Percentiles rank a stretch among this genome's conserved stretches.
Evolutionary conservation across 192 early-diverging fungal species (phyloP).

Genomic region (Entophlyctis luteolus): DNA sequence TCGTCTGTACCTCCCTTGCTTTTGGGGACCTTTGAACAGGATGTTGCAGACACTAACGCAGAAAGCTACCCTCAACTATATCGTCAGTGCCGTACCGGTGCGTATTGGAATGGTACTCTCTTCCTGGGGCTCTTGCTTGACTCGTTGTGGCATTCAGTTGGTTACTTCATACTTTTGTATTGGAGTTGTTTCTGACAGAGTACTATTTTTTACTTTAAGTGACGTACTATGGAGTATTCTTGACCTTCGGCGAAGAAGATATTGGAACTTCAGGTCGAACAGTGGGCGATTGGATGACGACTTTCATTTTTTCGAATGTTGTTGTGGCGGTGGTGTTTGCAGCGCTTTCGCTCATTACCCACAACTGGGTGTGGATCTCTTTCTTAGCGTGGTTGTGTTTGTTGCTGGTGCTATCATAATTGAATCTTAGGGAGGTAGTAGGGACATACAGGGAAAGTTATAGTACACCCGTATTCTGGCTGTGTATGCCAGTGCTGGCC

Average conservation of each 20-base stretch:
- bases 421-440: slow-evolving; percentile 23
- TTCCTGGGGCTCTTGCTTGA: slow-evolving; percentile 7
- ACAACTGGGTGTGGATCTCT: slow-evolving; percentile 38
- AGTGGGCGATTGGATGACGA: slow-evolving; percentile 44
- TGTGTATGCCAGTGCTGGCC: slow-evolving; percentile 19
- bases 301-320: slow-evolving; percentile 43
- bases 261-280: slow-evolving; percentile 25
- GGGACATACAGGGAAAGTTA: slow-evolving; percentile 35
- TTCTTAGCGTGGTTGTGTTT: slow-evolving; percentile 25
- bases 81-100: slow-evolving; percentile 31
- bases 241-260: slow-evolving; percentile 32
- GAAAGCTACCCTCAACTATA: slow-evolving; percentile 46
- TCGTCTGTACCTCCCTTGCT: slow-evolving; percentile 49
- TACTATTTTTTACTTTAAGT: slow-evolving; percentile 1
- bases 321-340: slow-evolving; percentile 44
- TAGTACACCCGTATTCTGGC: slow-evolving; percentile 34
- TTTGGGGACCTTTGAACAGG: slow-evolving; percentile 48
- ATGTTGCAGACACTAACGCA: slow-evolving; percentile 37
- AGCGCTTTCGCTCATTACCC: slow-evolving; percentile 26
- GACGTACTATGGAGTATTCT: slow-evolving; percentile 37
- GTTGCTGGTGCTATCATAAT: slow-evolving; percentile 33
- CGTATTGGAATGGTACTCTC: slow-evolving; percentile 40
- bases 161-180: slow-evolving; percentile 6
- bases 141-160: slow-evolving; percentile 20
- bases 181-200: slow-evolving; percentile 2